Base-by-base conservation (phyloP, 164 flowering plant genomes). In the Platanus orientalis region DNA sequence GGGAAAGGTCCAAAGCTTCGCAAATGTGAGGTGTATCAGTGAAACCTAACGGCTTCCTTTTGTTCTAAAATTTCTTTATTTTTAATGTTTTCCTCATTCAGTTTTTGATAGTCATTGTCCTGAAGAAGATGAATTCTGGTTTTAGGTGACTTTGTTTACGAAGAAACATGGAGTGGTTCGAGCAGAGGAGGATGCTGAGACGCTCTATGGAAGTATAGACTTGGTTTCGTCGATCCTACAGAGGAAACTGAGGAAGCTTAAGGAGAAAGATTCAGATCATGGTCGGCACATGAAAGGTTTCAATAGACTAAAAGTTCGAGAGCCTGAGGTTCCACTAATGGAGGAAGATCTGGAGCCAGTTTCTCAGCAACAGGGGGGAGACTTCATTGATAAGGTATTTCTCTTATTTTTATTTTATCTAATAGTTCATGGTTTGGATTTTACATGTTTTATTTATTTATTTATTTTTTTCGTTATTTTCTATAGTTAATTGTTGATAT, bases 241-340 rank as follows among this genome's bases (percentile, higher is more conserved):
- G 67, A 81, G 96, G 73, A 92, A 90, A 62, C 64, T 92, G 75
- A 85, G 98, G 81, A 92, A 92, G 80, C 86, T 90, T 57, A 90
- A 92, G 81, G 98, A 92, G 80, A 92, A 90, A 69, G 98, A 79
- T 7, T 68, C 95, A 0, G 98, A 90, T 60, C 96, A 81, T 69
- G 98, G 96, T 19, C 81, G 98, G 12, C 98, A 88, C 71, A 85
- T 84, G 91, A 89, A 92, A 69, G 92, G 94, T 1, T 86, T 81
- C 66, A 78, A 86, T 48, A 79, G 93, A 65, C 72, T 64, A 29
- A 88, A 83, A 59, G 78, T 83, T 42, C 76, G 88, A 67, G 88
- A 85, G 34, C 84, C 86, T 0, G 75, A 62, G 39, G 44, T 30
- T 2, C 67, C 47, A 32, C 58, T 23, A 7, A 62, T 64, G 56